Evolutionary conservation across 192 early-diverging fungal species (phyloP).

Genomic region (Tieghemiomyces parasiticus): DNA sequence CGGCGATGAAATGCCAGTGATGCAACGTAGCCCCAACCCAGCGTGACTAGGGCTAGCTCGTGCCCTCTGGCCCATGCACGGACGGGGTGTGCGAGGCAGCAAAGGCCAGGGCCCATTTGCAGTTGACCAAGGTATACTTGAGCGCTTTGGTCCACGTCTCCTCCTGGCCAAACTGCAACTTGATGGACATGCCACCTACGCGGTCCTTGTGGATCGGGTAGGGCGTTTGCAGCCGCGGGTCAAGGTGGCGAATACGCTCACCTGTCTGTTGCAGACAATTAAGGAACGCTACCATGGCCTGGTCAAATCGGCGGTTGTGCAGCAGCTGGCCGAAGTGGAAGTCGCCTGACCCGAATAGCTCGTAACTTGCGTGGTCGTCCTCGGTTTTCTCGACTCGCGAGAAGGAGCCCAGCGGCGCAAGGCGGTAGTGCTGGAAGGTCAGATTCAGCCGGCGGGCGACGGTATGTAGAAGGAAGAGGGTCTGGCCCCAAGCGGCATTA

Average conservation of each 20-base stretch:
- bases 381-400: constrained; percentile 78
- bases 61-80: no score
- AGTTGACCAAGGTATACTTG: constrained; percentile 73
- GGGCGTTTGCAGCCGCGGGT: constrained; percentile 62
- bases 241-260: constrained; percentile 60
- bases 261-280: constrained; percentile 81
- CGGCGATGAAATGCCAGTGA: no score
- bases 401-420: constrained; percentile 85
- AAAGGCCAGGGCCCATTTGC: constrained; percentile 81
- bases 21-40: no score
- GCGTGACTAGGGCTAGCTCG: no score
- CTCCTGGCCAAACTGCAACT: constrained; percentile 76
- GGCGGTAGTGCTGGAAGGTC: constrained; percentile 64
- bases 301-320: constrained; percentile 72
- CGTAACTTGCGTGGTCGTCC: constrained; percentile 53
- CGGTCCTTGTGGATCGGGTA: constrained; percentile 83
- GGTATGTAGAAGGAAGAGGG: constrained; percentile 69
- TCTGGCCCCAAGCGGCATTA: constrained; percentile 91
- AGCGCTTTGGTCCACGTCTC: constrained; percentile 87
- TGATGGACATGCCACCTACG: constrained; percentile 69
- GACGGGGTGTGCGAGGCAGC: constrained; percentile 19
- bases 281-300: constrained; percentile 76
- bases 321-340: constrained; percentile 60
- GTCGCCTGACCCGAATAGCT: constrained; percentile 83
- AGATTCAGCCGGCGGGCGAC: constrained; percentile 73